Base-by-base conservation (phyloP, 495 filamentous ascomycete genomes). In the Oidiodendron maius region DNA sequence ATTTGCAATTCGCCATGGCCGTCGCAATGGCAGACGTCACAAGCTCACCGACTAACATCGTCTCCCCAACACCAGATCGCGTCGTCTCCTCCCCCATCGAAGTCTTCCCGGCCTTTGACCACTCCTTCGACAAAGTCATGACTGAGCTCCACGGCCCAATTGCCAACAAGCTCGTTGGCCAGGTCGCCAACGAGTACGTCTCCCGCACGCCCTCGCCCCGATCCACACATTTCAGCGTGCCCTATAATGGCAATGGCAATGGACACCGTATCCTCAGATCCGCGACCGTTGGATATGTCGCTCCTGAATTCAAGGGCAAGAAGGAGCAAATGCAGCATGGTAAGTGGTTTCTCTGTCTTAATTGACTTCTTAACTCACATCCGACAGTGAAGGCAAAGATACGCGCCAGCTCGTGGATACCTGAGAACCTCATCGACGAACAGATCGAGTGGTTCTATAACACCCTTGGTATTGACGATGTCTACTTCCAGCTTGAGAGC, bases 401-500 rank as follows among this genome's bases (percentile, higher is more conserved):
- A 5, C 18, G 39, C 20, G 35, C 46, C 21, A 61, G 58, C 61
- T 83, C 78, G 32, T 96, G 95, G 79, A 87, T 98, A 45, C 93
- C 93, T 2, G 70, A 74, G 44, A 78, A 86, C 35, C 85, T 96
- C 53, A 76, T 96, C 30, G 81, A 90, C 48, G 76, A 81, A 2
- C 89, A 98, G 67, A 87, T 89, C 24, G 75, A 77, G 15, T 97
- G 93, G 94, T 98, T 98, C 75, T 98, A 98, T 71, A 86, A 93
- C 56, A 85, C 90, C 63, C 77, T 98, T 12, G 94, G 93, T 44
- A 98, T 98, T 59, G 93, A 98, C 66, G 93, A 98, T 67, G 91
- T 95, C 71, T 98, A 98, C 70, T 98, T 98, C 74, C 86, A 95
- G 63, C 87, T 89, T 28, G 93, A 98, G 70, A 77, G 78, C 2